phyloP scores from a whole-genome alignment of 1,284 basidiomycete species.

The Vanrija pseudolonga region DNA sequence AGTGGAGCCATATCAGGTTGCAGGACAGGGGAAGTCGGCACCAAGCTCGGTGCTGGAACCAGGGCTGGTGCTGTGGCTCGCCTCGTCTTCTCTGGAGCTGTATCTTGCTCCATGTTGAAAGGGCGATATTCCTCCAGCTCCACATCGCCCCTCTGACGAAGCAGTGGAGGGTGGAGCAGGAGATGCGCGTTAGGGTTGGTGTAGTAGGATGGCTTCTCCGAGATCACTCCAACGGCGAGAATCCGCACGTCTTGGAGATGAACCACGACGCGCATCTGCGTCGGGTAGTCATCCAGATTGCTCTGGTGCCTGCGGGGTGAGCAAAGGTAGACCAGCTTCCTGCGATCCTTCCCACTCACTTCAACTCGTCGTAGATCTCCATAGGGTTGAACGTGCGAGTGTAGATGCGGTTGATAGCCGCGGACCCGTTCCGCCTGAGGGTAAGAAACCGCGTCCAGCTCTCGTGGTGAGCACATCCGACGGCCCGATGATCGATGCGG shows the following conservation, averaged over 20 bases:
- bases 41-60: no score
- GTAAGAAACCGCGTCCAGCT: constrained; percentile 46
- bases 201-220: constrained; percentile 28
- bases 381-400: constrained; percentile 43
- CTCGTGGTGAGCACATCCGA: constrained; percentile 44
- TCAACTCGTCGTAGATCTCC: constrained; percentile 42
- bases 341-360: constrained; percentile 23
- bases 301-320: constrained; percentile 39
- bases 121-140: no score
- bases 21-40: no score
- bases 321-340: no score
- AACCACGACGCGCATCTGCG: constrained; percentile 33
- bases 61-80: not conserved
- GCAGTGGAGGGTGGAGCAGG: constrained; percentile 41
- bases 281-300: constrained; percentile 33
- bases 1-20: not conserved
- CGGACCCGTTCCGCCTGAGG: constrained; percentile 41
- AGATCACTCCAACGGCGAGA: constrained; percentile 35
- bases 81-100: not conserved
- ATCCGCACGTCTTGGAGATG: constrained; percentile 45
- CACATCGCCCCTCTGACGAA: constrained; percentile 10
- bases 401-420: constrained; percentile 39
- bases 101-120: not conserved
- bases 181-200: constrained; percentile 45
- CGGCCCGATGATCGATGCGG: constrained; percentile 34